Evolutionary conservation across 2,329 filamentous ascomycete genomes (phyloP), one percentile per base, ranked within the genome.

Genomic region (Neocatenulostroma microsporum): DNA sequence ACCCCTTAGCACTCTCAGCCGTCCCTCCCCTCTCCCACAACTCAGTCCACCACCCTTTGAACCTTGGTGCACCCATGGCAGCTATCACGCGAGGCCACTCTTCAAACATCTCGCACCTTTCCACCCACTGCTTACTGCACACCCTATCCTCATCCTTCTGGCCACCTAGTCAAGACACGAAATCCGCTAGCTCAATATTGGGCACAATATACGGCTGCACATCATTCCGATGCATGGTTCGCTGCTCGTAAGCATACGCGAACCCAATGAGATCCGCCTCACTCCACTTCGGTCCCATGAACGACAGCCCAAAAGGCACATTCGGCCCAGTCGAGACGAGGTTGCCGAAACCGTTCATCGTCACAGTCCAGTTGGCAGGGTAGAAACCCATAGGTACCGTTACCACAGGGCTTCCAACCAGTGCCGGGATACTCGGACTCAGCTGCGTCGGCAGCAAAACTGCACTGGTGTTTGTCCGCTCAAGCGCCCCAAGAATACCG

Each of bases 181-280:
- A 56, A 60, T 70, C 62, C 14, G 35, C 51, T 36, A 74, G 43
- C 51, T 73, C 69, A n/a, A 62, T 65, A 27, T 53, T 64, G 0
- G 72, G 71, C 46, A 60, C 48, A 9, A 75, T 47, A 44, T 70
- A 69, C 20, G 70, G 68, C 56, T 64, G 60, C 2, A 73, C 58
- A 41, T 63, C 64, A 26, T 57, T 48, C 32, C 74, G 60, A 9
- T 67, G 62, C 49, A 60, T 56, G 3, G 70, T 80, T 44, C 66
- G 62, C 61, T 81, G 75, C 62, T 85, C 80, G 57, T 76, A 82
- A 3, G 76, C 78, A 63, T 80, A 83, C 5, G 78, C 80, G 51
- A 78, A 70, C 0, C 73, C 74, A 39, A 84, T 73, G 46, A 85
- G 50, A 20, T 58, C 66, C 48, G 71, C 72, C 55, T 84, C 80